phyloP scores from a whole-genome alignment of 2,329 filamentous ascomycete genomes.

The Tolypocladium ophioglossoides region DNA sequence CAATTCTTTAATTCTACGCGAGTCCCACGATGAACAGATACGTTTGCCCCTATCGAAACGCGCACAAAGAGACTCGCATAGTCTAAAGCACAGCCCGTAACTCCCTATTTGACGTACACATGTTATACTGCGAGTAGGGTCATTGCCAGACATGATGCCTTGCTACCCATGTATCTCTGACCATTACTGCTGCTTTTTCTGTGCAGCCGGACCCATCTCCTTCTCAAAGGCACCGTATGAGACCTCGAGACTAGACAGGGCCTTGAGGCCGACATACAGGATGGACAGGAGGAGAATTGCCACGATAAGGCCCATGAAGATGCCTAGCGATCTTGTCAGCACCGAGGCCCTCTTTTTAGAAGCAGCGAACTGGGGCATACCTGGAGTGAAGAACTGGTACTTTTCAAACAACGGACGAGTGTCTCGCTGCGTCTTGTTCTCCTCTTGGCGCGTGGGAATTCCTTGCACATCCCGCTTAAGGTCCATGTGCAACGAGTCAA shows the following conservation, averaged over 20 bases:
- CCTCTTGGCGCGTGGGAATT: constrained; percentile 19
- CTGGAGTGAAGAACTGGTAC: constrained; percentile 89
- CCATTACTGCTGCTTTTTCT: constrained; percentile 56
- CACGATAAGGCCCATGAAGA: constrained; percentile 78
- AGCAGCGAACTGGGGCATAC: constrained; percentile 29
- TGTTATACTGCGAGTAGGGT: constrained; percentile 4
- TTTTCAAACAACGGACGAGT: constrained; percentile 66
- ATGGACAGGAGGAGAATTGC: constrained; percentile 64
- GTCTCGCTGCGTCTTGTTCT: constrained; percentile 28
- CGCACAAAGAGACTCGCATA: not conserved
- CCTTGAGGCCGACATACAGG: constrained; percentile 65
- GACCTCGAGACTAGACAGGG: constrained; percentile 72
- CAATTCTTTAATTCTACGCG: not conserved
- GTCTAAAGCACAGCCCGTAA: constrained; percentile 4
- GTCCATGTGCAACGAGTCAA: constrained; percentile 56
- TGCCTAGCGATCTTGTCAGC: constrained; percentile 39
- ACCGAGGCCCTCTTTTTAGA: not conserved
- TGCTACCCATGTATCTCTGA: not conserved
- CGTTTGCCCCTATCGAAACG: not conserved
- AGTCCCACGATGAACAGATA: not conserved
- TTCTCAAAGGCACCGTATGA: constrained; percentile 95
- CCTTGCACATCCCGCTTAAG: constrained; percentile 50
- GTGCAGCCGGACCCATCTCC: constrained; percentile 79
- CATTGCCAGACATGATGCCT: not conserved
- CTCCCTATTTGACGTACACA: constrained; percentile 8